Base-by-base conservation (phyloP, 441 rosid genomes). In the Omphalea diandra region DNA sequence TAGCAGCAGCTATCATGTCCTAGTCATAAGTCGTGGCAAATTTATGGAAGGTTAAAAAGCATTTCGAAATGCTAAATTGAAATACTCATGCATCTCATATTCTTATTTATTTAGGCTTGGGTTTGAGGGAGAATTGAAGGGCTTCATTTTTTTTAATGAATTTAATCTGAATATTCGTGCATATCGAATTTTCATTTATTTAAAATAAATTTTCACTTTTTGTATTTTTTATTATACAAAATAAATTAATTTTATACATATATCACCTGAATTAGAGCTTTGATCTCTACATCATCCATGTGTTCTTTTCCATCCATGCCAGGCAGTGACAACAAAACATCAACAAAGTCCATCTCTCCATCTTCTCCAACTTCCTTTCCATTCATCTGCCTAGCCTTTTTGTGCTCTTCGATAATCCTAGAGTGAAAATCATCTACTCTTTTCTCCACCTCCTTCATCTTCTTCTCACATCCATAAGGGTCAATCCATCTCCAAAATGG, bases 1-100 rank as follows among this genome's bases (percentile, higher is more conserved):
- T 94, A 4, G 97, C 98, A 0, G 98, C 97, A 3, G 96, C 96
- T 70, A 94, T 89, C 98, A 91, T 94, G 50, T 94, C 98, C 97
- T 93, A 64, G 29, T 15, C 12, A 55, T 55, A 29, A 55, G 2
- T 12, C 14, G 32, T 38, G 11, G 24, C n/a, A 15, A 26, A 24
- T n/a, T n/a, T n/a, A n/a, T n/a, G n/a, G n/a, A n/a, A n/a, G n/a
- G n/a, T n/a, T n/a, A n/a, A n/a, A n/a, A n/a, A n/a, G n/a, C n/a
- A n/a, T n/a, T n/a, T n/a, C n/a, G n/a, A n/a, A n/a, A n/a, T n/a
- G n/a, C n/a, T n/a, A n/a, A n/a, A n/a, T n/a, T n/a, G n/a, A n/a
- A n/a, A n/a, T n/a, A n/a, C n/a, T n/a, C n/a, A n/a, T n/a, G n/a
- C n/a, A n/a, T n/a, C n/a, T n/a, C n/a, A n/a, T n/a, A n/a, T n/a